phyloP scores from a whole-genome alignment of 768 basidiomycete genomes.

The Panaeolus cyanescens region DNA sequence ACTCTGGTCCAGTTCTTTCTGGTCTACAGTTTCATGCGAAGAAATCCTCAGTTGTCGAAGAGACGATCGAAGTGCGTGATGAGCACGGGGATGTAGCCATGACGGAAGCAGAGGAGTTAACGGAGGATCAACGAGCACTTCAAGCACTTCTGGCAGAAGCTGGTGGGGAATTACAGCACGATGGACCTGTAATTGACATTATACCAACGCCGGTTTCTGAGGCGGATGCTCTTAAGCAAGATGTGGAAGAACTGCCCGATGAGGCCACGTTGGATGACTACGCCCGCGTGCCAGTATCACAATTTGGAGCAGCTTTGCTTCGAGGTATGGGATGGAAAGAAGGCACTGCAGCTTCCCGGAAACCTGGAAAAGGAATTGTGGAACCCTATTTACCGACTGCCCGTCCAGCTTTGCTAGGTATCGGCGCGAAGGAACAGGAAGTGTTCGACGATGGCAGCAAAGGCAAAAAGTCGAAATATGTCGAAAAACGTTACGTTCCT shows the following conservation, averaged over 20 bases:
- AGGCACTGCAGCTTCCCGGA: constrained; percentile 69
- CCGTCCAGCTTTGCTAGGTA: constrained; percentile 85
- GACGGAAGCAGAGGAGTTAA: constrained; percentile 39
- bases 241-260: constrained; percentile 80
- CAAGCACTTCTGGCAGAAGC: constrained; percentile 73
- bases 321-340: constrained; percentile 98
- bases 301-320: constrained; percentile 91
- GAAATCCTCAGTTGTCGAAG: constrained; percentile 20
- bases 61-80: constrained; percentile 8
- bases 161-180: constrained; percentile 35
- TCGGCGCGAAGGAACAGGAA: constrained; percentile 90
- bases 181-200: constrained; percentile 53
- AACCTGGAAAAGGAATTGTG: constrained; percentile 59
- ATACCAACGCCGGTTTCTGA: constrained; percentile 74
- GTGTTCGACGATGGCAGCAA: constrained; percentile 70
- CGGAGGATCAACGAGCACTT: constrained; percentile 81
- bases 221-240: constrained; percentile 81
- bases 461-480: constrained; percentile 46
- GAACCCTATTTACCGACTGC: constrained; percentile 83
- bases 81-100: constrained; percentile 30
- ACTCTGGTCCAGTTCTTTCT: constrained; percentile 69
- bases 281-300: constrained; percentile 84
- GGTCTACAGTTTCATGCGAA: constrained; percentile 62
- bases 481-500: constrained; percentile 83
- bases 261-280: constrained; percentile 83